Percentiles rank a stretch among this genome's conserved stretches.
These are phyloP conservation scores for Macadamia integrifolia DNA, from an alignment of 164 flowering plant species.

Conservation along the genomic window DNA sequence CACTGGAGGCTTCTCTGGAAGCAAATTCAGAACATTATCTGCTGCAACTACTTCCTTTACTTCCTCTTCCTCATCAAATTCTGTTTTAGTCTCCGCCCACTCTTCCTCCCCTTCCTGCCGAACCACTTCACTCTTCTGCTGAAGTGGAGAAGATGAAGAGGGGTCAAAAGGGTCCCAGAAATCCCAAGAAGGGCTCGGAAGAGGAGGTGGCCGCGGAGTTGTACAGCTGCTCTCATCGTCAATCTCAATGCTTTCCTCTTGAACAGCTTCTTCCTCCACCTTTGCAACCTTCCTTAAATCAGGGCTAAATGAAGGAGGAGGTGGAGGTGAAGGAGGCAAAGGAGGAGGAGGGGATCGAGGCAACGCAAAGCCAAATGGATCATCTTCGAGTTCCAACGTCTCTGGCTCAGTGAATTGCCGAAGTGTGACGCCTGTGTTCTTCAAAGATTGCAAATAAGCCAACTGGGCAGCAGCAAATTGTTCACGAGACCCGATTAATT, in stretches of 20 bases:
- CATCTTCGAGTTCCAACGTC: constrained; percentile 40
- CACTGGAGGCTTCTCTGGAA: constrained; percentile 21
- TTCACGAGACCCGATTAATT: constrained; percentile 41
- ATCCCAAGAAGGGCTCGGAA: constrained; percentile 47
- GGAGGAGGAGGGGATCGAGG: constrained; percentile 49
- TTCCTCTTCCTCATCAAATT: constrained; percentile 52
- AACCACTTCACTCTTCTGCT: constrained; percentile 21
- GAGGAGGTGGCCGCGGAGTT: constrained; percentile 52
- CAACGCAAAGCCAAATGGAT: constrained; percentile 17
- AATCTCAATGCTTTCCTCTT: constrained; percentile 43
- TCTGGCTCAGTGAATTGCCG: constrained; percentile 79
- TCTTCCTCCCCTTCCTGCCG: constrained; percentile 49
- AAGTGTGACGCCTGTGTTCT: constrained; percentile 80
- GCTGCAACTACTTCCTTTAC: constrained; percentile 14
- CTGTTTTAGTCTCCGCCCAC: constrained; percentile 70
- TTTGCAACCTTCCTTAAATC: constrained; percentile 22
- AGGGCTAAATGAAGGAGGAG: constrained; percentile 65
- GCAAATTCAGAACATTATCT: constrained; percentile 12
- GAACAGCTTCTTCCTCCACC: constrained; percentile 14
- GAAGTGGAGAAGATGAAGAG: constrained; percentile 12
- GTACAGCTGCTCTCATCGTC: constrained; percentile 29
- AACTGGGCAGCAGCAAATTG: constrained; percentile 65
- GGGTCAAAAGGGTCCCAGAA: constrained; percentile 3
- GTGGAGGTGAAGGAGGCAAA: constrained; percentile 61
- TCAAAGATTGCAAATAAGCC: constrained; percentile 64